Conservation (phyloP, 495 filamentous ascomycete genomes). For the Astrocystis sublimbata region DNA sequence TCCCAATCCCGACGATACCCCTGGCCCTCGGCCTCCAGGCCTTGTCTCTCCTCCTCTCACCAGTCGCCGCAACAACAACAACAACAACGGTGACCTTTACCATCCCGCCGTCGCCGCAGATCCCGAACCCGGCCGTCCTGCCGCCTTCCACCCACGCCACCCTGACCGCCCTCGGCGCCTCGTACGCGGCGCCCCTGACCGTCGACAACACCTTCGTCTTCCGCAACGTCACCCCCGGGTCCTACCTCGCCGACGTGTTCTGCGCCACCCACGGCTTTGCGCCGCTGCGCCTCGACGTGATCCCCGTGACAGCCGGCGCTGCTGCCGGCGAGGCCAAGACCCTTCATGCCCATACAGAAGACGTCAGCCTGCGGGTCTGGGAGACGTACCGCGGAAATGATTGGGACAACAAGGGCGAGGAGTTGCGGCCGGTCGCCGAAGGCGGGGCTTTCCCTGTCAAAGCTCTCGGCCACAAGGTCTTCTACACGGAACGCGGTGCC, state of each 20-base stretch:
- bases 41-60: slow-evolving; percentile 15
- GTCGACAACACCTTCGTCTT: slow-evolving; percentile 71
- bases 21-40: slow-evolving; percentile 24
- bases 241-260: slow-evolving; percentile 80
- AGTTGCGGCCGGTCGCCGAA: slow-evolving; percentile 38
- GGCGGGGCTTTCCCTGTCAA: slow-evolving; percentile 57
- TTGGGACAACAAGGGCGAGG: slow-evolving; percentile 78
- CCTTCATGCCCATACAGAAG: slow-evolving; percentile 32
- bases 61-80: slow-evolving; percentile 11
- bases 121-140: slow-evolving; percentile 59
- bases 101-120: slow-evolving; percentile 50
- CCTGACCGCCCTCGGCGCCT: slow-evolving; percentile 54
- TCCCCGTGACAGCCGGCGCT: too few relatives aligned
- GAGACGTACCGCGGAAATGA: slow-evolving; percentile 87
- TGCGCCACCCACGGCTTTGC: slow-evolving; percentile 71
- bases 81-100: slow-evolving; percentile 35
- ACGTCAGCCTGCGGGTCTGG: slow-evolving; percentile 66
- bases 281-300: slow-evolving; percentile 74
- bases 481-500: slow-evolving; percentile 68
- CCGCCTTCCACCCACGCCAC: slow-evolving; percentile 73
- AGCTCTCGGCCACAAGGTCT: slow-evolving; percentile 63
- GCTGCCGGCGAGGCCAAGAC: neutral
- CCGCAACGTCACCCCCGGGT: slow-evolving; percentile 61
- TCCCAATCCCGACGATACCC: slow-evolving; percentile 8
- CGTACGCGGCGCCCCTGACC: slow-evolving; percentile 60